Evolutionary conservation across 2,329 filamentous ascomycete genomes (phyloP).

Genomic region (Fusarium fujikuroi): DNA sequence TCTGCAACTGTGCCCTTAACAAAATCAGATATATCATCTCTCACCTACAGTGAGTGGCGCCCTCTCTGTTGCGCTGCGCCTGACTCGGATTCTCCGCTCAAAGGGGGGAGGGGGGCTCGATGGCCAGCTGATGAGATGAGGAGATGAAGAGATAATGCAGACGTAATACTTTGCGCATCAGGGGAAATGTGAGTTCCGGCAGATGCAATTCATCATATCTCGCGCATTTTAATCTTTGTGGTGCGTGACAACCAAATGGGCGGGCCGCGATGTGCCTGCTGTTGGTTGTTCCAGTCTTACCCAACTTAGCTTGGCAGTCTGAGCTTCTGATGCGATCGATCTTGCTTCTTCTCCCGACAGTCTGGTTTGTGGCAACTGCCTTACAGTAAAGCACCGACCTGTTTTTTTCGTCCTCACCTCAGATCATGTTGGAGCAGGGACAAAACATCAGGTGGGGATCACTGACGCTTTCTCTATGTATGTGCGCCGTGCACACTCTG

Average conservation of each 20-base stretch:
- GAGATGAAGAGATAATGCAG: slow-evolving; percentile 6
- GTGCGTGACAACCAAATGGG: slow-evolving; percentile 10
- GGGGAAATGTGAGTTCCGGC: not conserved
- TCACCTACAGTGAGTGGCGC: slow-evolving; percentile 20
- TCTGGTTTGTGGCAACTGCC: slow-evolving; percentile 21
- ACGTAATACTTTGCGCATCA: not conserved
- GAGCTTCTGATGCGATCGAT: slow-evolving; percentile 25
- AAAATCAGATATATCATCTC: slow-evolving; percentile 33
- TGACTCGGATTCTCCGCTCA: slow-evolving; percentile 8
- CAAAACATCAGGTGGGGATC: not conserved
- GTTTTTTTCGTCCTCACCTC: slow-evolving; percentile 2
- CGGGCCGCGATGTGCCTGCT: slow-evolving; percentile 23
- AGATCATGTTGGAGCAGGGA: not conserved
- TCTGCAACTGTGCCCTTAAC: slow-evolving; percentile 6
- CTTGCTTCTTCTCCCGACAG: slow-evolving; percentile 21
- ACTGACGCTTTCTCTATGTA: not conserved
- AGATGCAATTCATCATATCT: slow-evolving; percentile 9
- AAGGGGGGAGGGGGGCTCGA: not conserved
- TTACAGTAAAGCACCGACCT: slow-evolving; percentile 10
- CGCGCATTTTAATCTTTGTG: slow-evolving; percentile 3
- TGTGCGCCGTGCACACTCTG: slow-evolving; percentile 22
- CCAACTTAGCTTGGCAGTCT: slow-evolving; percentile 11
- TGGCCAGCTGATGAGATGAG: slow-evolving; percentile 14
- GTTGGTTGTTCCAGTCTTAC: not conserved
- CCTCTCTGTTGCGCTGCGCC: not conserved